Percentiles rank a stretch among this genome's conserved stretches.
These are phyloP conservation scores for Emericellopsis cladophorae DNA, from an alignment of 2,329 filamentous ascomycete species.

Conservation along the genomic window DNA sequence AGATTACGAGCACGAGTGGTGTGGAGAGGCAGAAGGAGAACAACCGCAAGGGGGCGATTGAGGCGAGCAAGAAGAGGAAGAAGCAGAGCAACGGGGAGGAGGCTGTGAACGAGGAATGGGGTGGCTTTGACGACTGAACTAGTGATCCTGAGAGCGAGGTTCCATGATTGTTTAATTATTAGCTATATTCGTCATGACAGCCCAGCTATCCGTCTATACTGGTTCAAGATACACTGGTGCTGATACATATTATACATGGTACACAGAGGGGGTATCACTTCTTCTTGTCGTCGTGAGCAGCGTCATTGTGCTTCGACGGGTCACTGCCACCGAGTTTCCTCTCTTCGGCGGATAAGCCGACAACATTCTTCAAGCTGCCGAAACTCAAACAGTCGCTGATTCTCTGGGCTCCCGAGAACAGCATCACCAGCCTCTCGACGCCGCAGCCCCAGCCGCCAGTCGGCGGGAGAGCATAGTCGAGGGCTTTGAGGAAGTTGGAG, in stretches of 20 bases:
- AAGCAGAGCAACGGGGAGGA: constrained; percentile 11
- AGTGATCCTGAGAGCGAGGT: neutral
- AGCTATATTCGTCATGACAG: neutral
- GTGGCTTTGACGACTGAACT: constrained; percentile 32
- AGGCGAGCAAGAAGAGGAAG: constrained; percentile 46
- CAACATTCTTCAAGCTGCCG: constrained; percentile 64
- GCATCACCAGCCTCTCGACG: constrained; percentile 82
- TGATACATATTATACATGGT: neutral
- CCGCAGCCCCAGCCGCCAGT: constrained; percentile 97
- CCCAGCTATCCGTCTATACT: neutral
- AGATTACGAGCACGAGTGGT: constrained; percentile 75
- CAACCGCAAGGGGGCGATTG: constrained; percentile 50
- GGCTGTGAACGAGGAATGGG: constrained; percentile 28
- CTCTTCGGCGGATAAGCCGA: constrained; percentile 12
- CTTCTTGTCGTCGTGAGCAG: neutral
- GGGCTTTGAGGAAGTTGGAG: constrained; percentile 69
- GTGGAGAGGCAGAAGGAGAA: constrained; percentile 60
- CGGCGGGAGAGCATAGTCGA: constrained; percentile 86
- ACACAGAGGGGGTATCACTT: no score
- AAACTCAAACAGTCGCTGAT: constrained; percentile 85
- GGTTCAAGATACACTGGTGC: neutral
- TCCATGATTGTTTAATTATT: neutral
- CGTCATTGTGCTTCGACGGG: neutral
- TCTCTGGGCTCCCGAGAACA: constrained; percentile 64
- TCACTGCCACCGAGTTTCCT: neutral